Percentiles rank a stretch among this genome's conserved stretches.
phyloP scores from a whole-genome alignment of 2,329 filamentous ascomycete genomes.

The Xylariaceae sp. region DNA sequence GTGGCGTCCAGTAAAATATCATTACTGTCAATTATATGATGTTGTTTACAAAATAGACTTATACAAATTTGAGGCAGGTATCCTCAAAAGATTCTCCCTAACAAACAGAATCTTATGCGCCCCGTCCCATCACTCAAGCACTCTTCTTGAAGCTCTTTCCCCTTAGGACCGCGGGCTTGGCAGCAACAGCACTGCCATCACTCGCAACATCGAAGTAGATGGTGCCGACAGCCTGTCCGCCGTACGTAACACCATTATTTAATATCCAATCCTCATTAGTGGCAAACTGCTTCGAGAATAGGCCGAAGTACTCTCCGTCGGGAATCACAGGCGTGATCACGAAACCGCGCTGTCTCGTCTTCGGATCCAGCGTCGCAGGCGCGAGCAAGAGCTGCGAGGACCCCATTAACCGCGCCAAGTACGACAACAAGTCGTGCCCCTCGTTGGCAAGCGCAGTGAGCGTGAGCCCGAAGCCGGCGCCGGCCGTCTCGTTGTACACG shows the following conservation, averaged over 20 bases:
- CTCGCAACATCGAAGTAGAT: conserved; percentile 31
- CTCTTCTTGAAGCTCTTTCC: conserved; percentile 17
- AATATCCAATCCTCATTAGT: conserved; percentile 28
- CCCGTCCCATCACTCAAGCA: too few relatives aligned
- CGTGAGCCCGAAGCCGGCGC: conserved; percentile 28
- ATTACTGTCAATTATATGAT: too few relatives aligned
- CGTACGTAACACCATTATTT: conserved; percentile 27
- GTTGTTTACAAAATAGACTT: too few relatives aligned
- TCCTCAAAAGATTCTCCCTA: too few relatives aligned
- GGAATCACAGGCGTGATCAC: conserved; percentile 20
- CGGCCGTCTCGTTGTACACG: conserved; percentile 29
- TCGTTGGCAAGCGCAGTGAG: conserved; percentile 26
- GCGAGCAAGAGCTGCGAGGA: conserved; percentile 21
- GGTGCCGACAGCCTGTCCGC: conserved; percentile 27
- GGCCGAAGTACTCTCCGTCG: conserved; percentile 13
- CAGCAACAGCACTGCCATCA: conserved; percentile 29
- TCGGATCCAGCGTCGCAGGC: conserved; percentile 16
- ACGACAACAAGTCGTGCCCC: conserved; percentile 16
- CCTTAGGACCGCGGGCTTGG: conserved; percentile 17
- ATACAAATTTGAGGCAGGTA: too few relatives aligned
- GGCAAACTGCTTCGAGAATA: conserved; percentile 30
- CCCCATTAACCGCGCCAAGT: not conserved
- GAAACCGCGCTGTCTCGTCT: conserved; percentile 22
- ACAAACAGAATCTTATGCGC: too few relatives aligned
- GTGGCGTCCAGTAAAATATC: too few relatives aligned